These are phyloP conservation scores for Fusarium chaquense DNA, from an alignment of 2,329 filamentous ascomycete genomes.

Conservation along the genomic window DNA sequence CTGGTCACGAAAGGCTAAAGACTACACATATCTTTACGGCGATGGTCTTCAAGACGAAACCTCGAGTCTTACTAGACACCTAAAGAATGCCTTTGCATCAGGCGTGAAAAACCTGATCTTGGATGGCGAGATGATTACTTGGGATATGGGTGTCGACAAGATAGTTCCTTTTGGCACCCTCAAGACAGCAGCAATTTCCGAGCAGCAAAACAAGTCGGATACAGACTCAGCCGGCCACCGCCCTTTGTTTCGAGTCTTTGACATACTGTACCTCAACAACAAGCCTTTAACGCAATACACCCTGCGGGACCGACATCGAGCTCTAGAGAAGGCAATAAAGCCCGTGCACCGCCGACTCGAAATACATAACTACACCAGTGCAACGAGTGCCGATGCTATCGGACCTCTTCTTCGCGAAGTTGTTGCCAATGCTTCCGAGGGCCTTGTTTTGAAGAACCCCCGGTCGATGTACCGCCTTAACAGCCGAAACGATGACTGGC, in stretches of 20 bases:
- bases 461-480: constrained; percentile 87
- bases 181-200: constrained; percentile 87
- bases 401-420: constrained; percentile 84
- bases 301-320: constrained; percentile 81
- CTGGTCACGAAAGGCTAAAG: constrained; percentile 96
- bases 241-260: constrained; percentile 87
- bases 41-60: constrained; percentile 78
- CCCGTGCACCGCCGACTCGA: constrained; percentile 82
- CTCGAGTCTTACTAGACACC: constrained; percentile 82
- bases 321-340: constrained; percentile 77
- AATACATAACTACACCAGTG: constrained; percentile 78
- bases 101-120: constrained; percentile 89
- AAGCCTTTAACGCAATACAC: constrained; percentile 83
- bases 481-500: constrained; percentile 93
- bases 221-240: constrained; percentile 64
- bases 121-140: constrained; percentile 98
- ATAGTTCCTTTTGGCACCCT: constrained; percentile 92
- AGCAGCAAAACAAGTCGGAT: constrained; percentile 73
- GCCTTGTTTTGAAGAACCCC: constrained; percentile 93
- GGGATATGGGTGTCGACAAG: constrained; percentile 87
- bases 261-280: constrained; percentile 90
- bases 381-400: constrained; percentile 76
- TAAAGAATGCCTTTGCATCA: constrained; percentile 80
- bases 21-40: constrained; percentile 96
- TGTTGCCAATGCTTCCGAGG: constrained; percentile 88